Conservation (phyloP, 2,329 filamentous ascomycete species). For the Akanthomyces muscarius region DNA sequence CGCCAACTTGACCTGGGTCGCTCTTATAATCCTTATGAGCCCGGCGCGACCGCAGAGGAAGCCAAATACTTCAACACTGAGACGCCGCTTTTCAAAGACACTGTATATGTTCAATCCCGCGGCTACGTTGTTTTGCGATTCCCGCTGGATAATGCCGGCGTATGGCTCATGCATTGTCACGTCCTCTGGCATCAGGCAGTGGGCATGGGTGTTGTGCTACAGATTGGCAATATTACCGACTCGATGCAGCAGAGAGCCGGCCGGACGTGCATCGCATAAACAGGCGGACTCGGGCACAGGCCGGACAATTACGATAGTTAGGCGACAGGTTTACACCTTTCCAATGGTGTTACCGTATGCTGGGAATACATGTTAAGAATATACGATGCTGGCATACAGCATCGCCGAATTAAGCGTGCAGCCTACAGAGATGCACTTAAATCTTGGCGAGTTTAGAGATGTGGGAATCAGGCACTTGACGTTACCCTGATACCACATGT, state of each 20-base stretch:
- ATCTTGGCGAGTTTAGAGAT: no score
- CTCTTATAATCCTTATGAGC: constrained; percentile 16
- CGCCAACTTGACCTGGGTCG: constrained; percentile 9
- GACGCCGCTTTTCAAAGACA: constrained; percentile 33
- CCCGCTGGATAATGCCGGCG: constrained; percentile 31
- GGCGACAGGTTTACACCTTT: no score
- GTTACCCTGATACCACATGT: no score
- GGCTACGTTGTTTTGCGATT: constrained; percentile 35
- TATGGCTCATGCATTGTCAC: constrained; percentile 39
- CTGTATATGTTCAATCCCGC: constrained; percentile 30
- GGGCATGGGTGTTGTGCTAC: constrained; percentile 38
- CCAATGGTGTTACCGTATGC: background rate
- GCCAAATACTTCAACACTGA: constrained; percentile 4
- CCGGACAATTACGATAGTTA: background rate
- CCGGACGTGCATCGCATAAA: background rate
- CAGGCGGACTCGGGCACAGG: background rate
- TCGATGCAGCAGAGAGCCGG: background rate
- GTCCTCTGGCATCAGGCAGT: constrained; percentile 35
- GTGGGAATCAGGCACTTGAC: no score
- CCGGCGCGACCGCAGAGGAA: background rate
- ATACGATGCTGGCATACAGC: background rate
- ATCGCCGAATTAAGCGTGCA: background rate
- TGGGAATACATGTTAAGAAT: background rate
- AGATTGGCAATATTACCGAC: constrained; percentile 15
- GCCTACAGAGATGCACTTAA: no score